Evolutionary conservation across 192 early-diverging fungal genomes (phyloP), one percentile per base, ranked within the genome.

Genomic region (Entomortierella lignicola): DNA sequence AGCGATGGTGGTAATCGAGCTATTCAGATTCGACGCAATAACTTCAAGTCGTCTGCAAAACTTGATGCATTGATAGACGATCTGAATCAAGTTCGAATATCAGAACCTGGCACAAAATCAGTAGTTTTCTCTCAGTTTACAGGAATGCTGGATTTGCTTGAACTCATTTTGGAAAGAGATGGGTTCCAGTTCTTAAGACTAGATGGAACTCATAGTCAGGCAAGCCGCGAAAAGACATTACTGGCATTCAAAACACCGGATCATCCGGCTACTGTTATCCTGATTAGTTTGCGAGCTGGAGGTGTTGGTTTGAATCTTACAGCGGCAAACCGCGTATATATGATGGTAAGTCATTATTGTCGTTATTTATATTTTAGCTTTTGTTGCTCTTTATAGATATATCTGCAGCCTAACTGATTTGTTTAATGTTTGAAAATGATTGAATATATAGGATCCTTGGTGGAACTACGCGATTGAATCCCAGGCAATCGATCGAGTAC

Each of bases 51-150:
- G 2, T 86, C 85, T 1, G 75, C 84, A 32, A 89, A 87, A 37
- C 65, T 87, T 2, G 71, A 85, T n/a, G 87, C 87, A 4, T 50
- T 86, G 23, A 55, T 91, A 43, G 50, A 59, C 8, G 69, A 84
- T 53, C 41, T 88, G 43, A 74, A 54, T n/a, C 50, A 63, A 29
- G 53, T 71, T n/a, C 48, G 71, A 31, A 44, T 47, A 30, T 39
- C 39, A 8, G 60, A 62, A 2, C 63, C 89, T 23, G 25, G 47
- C 2, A 71, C 84, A 25, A 97, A 97, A 73, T 91, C 89, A 23
- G 93, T 99, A 5, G 91, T 99, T 0, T 99, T 98, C 72, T 97
- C 96, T 21, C 97, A 99, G 77, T 99, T 94, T 85, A 97, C 95
- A 1, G 81, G 81, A 8, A 92, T 97, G 86, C 85, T 98, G 25